Evolutionary conservation across 176 grass and related monocot species (phyloP).

Genomic region (Oryza nivara): DNA sequence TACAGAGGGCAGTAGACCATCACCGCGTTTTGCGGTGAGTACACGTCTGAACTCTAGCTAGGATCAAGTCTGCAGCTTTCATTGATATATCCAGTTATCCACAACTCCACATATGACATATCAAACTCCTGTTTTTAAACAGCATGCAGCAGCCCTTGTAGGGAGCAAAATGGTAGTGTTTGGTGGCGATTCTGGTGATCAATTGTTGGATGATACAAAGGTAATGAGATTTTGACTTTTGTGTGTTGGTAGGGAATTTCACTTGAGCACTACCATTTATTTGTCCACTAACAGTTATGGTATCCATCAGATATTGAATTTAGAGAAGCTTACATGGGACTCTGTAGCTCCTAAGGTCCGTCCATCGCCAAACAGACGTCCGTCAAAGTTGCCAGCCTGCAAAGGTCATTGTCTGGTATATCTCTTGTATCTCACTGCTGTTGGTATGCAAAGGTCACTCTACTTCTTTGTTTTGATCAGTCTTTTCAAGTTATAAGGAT

Average conservation of each 20-base stretch:
- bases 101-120: background rate
- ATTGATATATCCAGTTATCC: background rate
- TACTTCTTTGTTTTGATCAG: slow-evolving; percentile 17
- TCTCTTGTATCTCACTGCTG: slow-evolving; percentile 45
- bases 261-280: slow-evolving; percentile 25
- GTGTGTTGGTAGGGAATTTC: slow-evolving; percentile 5
- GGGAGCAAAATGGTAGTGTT: slow-evolving; percentile 96
- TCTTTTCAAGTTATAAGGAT: background rate
- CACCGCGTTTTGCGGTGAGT: slow-evolving; percentile 84
- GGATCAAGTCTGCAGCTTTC: background rate
- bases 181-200: slow-evolving; percentile 77
- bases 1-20: slow-evolving; percentile 74
- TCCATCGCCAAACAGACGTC: slow-evolving; percentile 53
- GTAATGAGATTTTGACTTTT: slow-evolving; percentile 38
- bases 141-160: slow-evolving; percentile 91
- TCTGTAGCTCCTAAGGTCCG: slow-evolving; percentile 55
- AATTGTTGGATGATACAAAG: slow-evolving; percentile 84
- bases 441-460: background rate
- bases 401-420: slow-evolving; percentile 95
- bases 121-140: slow-evolving; percentile 8
- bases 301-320: slow-evolving; percentile 79
- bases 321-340: slow-evolving; percentile 88
- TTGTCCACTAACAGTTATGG: slow-evolving; percentile 1
- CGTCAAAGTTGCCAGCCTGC: slow-evolving; percentile 78
- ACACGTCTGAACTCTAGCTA: slow-evolving; percentile 29